These are phyloP conservation scores for Cryptococcus floricola DNA, from an alignment of 1,284 basidiomycete genomes.

Conservation along the genomic window DNA sequence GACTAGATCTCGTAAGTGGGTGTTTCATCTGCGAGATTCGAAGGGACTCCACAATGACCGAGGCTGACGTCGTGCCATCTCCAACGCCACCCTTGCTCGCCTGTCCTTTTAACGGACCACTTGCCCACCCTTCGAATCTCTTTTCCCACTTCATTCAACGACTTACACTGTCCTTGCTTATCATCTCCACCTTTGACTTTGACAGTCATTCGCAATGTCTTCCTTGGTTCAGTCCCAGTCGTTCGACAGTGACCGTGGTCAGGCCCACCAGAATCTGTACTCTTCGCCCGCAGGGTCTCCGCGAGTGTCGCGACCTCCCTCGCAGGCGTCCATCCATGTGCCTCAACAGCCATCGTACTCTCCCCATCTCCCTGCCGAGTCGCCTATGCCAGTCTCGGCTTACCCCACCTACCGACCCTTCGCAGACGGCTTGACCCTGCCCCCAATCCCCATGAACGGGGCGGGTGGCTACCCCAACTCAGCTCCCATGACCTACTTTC, in stretches of 20 bases:
- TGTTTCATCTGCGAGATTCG: not conserved
- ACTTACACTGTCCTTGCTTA: constrained; percentile 5
- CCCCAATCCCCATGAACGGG: constrained; percentile 6
- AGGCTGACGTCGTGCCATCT: constrained; percentile 13
- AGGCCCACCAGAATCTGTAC: constrained; percentile 23
- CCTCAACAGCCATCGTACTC: constrained; percentile 21
- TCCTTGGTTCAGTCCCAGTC: constrained; percentile 19
- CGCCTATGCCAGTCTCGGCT: constrained; percentile 14
- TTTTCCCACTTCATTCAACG: constrained; percentile 22
- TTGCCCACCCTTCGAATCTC: constrained; percentile 5
- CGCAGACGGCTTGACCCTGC: constrained; percentile 15
- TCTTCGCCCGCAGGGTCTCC: constrained; percentile 29
- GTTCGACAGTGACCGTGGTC: constrained; percentile 23
- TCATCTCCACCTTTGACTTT: not conserved
- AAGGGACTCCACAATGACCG: constrained; percentile 9
- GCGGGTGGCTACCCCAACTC: constrained; percentile 19
- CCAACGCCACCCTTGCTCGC: not conserved
- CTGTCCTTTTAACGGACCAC: constrained; percentile 25
- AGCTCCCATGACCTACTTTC: constrained; percentile 20
- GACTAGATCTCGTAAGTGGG: constrained; percentile 11
- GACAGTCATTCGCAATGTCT: constrained; percentile 17
- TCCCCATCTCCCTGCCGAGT: constrained; percentile 15
- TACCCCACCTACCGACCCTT: constrained; percentile 16
- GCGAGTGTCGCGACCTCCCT: constrained; percentile 23
- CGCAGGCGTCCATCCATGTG: constrained; percentile 31